Conservation (phyloP, 768 basidiomycete genomes). For the Mycena venus region DNA sequence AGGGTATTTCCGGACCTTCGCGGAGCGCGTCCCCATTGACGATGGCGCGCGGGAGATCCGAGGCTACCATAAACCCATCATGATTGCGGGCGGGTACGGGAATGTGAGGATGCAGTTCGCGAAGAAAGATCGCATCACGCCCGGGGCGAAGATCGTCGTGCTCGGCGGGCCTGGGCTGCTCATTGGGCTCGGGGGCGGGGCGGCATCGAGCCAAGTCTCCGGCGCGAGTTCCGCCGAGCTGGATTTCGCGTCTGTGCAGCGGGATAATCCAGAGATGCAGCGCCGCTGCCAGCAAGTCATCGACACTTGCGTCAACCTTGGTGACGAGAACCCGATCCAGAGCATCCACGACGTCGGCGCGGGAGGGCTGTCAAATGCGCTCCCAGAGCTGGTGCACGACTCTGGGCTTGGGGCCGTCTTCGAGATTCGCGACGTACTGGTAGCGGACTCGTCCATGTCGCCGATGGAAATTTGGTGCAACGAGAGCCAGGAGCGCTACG, state of each 20-base stretch:
- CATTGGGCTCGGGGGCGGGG: constrained; percentile 97
- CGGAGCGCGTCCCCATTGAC: constrained; percentile 76
- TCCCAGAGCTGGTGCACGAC: constrained; percentile 98
- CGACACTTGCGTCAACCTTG: constrained; percentile 82
- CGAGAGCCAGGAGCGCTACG: constrained; percentile 98
- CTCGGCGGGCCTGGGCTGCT: constrained; percentile 96
- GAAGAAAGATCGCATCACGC: constrained; percentile 79
- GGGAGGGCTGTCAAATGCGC: constrained; percentile 95
- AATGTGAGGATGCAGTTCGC: constrained; percentile 91
- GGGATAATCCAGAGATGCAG: constrained; percentile 99
- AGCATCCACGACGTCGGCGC: constrained; percentile 99
- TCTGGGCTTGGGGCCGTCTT: constrained; percentile 91
- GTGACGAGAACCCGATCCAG: constrained; percentile 81
- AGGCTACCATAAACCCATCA: constrained; percentile 99
- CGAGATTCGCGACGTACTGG: constrained; percentile 93
- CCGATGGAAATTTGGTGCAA: constrained; percentile 99
- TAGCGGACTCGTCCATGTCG: constrained; percentile 94
- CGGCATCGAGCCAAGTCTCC: constrained; percentile 93
- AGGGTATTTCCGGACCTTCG: constrained; percentile 97
- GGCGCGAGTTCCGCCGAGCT: constrained; percentile 93
- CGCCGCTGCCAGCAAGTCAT: constrained; percentile 97
- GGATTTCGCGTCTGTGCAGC: constrained; percentile 97
- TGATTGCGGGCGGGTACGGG: constrained; percentile 98
- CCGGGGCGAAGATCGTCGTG: constrained; percentile 91
- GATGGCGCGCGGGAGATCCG: constrained; percentile 76